These are phyloP conservation scores for Fusarium palustre DNA, from an alignment of 2,329 filamentous ascomycete species.

Conservation along the genomic window DNA sequence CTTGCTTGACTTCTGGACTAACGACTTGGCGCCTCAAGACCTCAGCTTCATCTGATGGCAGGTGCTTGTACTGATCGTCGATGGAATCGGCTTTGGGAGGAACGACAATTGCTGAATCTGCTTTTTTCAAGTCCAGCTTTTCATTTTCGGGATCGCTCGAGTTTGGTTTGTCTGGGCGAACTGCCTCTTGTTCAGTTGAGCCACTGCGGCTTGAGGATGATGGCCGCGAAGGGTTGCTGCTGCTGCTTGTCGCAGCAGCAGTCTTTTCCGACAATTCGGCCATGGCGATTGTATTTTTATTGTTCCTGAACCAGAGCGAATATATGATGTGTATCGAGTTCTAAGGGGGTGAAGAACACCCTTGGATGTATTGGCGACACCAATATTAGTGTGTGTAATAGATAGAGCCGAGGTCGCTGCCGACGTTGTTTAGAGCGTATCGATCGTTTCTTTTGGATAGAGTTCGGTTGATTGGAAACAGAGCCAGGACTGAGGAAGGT, in stretches of 20 bases:
- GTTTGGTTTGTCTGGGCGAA: conserved; percentile 25
- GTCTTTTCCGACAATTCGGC: conserved; percentile 44
- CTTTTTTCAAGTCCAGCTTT: conserved; percentile 53
- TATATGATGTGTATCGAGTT: neutral
- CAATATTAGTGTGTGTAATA: conserved; percentile 3
- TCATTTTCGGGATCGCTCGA: conserved; percentile 30
- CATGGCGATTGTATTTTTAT: conserved; percentile 32
- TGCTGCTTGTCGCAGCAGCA: conserved; percentile 36
- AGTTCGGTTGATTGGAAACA: neutral
- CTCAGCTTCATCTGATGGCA: conserved; percentile 73
- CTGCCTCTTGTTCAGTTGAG: conserved; percentile 48
- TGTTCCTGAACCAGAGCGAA: neutral
- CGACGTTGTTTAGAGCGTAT: neutral
- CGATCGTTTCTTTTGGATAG: conserved; percentile 2
- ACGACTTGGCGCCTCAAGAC: conserved; percentile 77
- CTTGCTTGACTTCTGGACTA: conserved; percentile 72
- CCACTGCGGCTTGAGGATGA: conserved; percentile 53
- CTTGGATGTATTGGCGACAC: conserved; percentile 1
- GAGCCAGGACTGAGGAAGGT: neutral
- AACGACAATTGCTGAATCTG: conserved; percentile 57
- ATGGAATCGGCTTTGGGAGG: conserved; percentile 53
- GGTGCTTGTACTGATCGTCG: conserved; percentile 68
- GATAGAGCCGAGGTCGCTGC: neutral
- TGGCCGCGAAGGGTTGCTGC: conserved; percentile 42
- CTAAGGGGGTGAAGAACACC: conserved; percentile 17